Percentiles rank a stretch among this genome's conserved stretches.
Conservation (phyloP, 2,329 filamentous ascomycete genomes). For the Graphilbum sp. region DNA sequence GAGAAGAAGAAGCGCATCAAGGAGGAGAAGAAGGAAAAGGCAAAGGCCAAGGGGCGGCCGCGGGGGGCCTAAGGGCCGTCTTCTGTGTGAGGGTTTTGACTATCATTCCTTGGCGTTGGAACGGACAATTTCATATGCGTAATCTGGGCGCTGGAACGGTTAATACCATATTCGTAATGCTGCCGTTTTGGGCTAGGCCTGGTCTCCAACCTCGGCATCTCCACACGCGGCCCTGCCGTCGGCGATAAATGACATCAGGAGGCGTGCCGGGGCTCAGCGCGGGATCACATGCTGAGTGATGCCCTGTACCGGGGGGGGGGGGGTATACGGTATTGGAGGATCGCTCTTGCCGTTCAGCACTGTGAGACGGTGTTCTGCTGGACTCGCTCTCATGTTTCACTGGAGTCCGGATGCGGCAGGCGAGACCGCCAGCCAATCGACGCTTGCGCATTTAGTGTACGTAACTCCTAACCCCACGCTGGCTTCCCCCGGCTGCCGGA, state of each 20-base stretch:
- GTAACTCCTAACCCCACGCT: not conserved
- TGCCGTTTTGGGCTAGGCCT: too few species aligned
- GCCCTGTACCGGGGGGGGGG: too few species aligned
- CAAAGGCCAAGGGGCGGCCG: constrained; percentile 75
- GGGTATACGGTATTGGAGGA: too few species aligned
- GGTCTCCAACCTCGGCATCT: constrained; percentile 3
- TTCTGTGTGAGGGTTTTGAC: too few species aligned
- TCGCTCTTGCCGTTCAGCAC: too few species aligned
- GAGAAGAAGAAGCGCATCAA: constrained; percentile 93
- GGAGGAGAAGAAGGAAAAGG: constrained; percentile 90
- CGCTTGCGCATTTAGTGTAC: constrained; percentile 2
- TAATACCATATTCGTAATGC: too few species aligned
- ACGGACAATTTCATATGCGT: too few species aligned
- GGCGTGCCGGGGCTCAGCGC: not conserved
- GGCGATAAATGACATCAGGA: constrained; percentile 4
- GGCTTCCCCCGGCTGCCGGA: not conserved
- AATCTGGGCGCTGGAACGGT: too few species aligned
- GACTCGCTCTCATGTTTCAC: too few species aligned
- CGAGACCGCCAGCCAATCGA: constrained; percentile 1
- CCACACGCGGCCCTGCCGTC: not conserved
- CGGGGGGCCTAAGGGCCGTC: constrained; percentile 37
- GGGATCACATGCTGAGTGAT: not conserved
- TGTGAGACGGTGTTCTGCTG: too few species aligned
- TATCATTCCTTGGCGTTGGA: too few species aligned
- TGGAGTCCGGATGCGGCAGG: not conserved